These are phyloP conservation scores for Quillaja saponaria DNA, from an alignment of 306 rosid species.

Conservation along the genomic window DNA sequence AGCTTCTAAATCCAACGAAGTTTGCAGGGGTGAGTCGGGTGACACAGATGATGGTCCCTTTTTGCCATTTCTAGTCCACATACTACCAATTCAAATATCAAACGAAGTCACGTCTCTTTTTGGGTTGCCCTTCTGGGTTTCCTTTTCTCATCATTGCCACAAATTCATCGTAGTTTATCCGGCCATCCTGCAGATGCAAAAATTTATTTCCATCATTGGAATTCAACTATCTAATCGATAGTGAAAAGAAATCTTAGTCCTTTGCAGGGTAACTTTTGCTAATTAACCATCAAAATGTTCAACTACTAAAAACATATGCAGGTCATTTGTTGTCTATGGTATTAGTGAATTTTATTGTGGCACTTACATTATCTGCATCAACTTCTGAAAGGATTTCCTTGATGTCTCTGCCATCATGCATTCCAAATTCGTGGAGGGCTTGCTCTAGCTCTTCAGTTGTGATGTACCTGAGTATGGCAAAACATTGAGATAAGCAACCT, in stretches of 20 bases:
- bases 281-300: too few relatives aligned
- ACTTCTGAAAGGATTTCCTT: constrained; percentile 77
- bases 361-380: constrained; percentile 80
- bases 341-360: too few relatives aligned
- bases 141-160: too few relatives aligned
- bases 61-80: constrained; percentile 7
- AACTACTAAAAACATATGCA: too few relatives aligned
- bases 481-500: not conserved
- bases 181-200: too few relatives aligned
- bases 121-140: constrained; percentile 28
- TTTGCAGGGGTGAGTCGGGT: not conserved
- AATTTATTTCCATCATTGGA: too few relatives aligned
- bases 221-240: too few relatives aligned
- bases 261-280: too few relatives aligned
- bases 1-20: constrained; percentile 18
- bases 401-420: constrained; percentile 91
- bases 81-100: constrained; percentile 40
- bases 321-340: too few relatives aligned
- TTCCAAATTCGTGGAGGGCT: constrained; percentile 76
- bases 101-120: constrained; percentile 62
- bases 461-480: constrained; percentile 53
- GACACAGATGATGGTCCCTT: constrained; percentile 16
- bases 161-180: too few relatives aligned
- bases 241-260: too few relatives aligned
- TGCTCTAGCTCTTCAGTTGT: constrained; percentile 90